A percentile compares a stretch with the other conserved stretches of the same genome.
These are phyloP conservation scores for Aspergillus quadricinctus DNA, from an alignment of 2,329 filamentous ascomycete genomes.

Conservation along the genomic window DNA sequence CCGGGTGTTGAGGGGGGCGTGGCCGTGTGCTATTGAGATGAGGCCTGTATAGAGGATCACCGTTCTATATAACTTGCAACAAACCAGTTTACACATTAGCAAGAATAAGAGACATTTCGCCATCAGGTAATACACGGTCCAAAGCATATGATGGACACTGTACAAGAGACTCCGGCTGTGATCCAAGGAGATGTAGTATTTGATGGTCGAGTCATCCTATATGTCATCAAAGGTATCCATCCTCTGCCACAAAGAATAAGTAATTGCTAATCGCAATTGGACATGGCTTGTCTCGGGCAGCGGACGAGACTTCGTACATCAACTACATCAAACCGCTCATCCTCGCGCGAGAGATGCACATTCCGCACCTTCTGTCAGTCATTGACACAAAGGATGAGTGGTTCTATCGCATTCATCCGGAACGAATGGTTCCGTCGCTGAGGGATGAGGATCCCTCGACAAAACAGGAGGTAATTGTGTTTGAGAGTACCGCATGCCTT, in stretches of 20 bases:
- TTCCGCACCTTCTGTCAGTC: conserved; percentile 4
- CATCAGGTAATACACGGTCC: too few species aligned
- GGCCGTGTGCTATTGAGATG: background rate
- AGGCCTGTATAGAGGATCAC: background rate
- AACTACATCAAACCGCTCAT: conserved; percentile 9
- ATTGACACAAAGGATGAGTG: conserved; percentile 5
- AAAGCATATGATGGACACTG: too few species aligned
- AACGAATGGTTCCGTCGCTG: conserved; percentile 4
- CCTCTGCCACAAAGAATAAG: background rate
- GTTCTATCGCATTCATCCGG: conserved; percentile 3
- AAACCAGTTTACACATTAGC: too few species aligned
- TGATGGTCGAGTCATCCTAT: conserved; percentile 5
- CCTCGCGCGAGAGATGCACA: background rate
- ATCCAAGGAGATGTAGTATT: conserved; percentile 2
- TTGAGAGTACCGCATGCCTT: conserved; percentile 6
- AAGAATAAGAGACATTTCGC: background rate
- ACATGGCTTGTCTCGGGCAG: background rate
- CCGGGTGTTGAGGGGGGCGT: background rate
- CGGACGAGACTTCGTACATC: conserved; percentile 6
- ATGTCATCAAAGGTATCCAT: conserved; percentile 2
- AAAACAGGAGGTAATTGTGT: background rate
- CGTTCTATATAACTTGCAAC: too few species aligned
- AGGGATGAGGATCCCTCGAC: conserved; percentile 1
- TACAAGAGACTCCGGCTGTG: background rate
- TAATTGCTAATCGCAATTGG: background rate